These are phyloP conservation scores for Apium graveolens DNA, from an alignment of 129 eudicot genomes.

Conservation along the genomic window DNA sequence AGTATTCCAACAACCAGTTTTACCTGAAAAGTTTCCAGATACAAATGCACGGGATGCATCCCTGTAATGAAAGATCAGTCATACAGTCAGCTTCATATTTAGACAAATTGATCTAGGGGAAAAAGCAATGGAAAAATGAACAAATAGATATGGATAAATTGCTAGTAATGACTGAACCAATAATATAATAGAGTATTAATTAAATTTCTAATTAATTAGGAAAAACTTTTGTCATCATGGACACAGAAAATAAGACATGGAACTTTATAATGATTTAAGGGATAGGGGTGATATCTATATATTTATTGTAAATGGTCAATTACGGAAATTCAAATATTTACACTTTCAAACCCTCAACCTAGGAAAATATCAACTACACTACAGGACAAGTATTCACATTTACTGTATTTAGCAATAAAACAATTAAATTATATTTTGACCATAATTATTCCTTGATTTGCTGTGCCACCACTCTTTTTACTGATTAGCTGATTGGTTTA, in stretches of 20 bases:
- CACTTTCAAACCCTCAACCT: background rate
- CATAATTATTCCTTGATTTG: background rate
- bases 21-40: constrained; percentile 89
- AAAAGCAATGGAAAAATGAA: background rate
- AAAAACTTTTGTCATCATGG: background rate
- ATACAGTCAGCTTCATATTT: background rate
- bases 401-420: too few relatives aligned
- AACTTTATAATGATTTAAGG: background rate
- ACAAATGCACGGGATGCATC: constrained; percentile 98
- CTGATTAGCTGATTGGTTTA: background rate
- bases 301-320: background rate
- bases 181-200: background rate
- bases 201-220: background rate
- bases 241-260: background rate
- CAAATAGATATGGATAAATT: background rate
- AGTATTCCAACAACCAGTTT: constrained; percentile 7
- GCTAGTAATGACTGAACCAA: background rate
- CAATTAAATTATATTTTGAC: background rate
- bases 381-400: background rate
- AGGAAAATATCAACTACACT: background rate
- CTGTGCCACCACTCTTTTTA: too few relatives aligned
- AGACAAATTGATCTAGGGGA: background rate
- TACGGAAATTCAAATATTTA: background rate
- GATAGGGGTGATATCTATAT: background rate
- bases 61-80: constrained; percentile 31